These are phyloP conservation scores for Auricularia sp. DNA, from an alignment of 768 basidiomycete species.

Conservation along the genomic window DNA sequence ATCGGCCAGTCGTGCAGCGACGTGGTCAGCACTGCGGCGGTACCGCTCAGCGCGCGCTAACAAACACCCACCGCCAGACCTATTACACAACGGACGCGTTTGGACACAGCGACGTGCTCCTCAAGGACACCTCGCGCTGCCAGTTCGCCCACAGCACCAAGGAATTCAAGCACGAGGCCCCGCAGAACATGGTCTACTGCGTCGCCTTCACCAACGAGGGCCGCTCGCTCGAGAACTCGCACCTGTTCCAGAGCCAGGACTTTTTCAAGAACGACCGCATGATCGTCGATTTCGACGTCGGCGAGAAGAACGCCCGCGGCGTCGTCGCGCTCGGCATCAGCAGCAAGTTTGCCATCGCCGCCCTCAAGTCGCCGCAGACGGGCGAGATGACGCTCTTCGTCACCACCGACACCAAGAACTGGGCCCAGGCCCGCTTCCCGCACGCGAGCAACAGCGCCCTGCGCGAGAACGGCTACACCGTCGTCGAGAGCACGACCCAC, in stretches of 20 bases:
- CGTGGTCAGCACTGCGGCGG: constrained; percentile 39
- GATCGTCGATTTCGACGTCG: constrained; percentile 76
- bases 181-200: constrained; percentile 74
- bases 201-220: constrained; percentile 59
- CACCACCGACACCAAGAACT: constrained; percentile 68
- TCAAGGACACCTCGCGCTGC: constrained; percentile 67
- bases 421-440: constrained; percentile 89
- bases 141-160: constrained; percentile 82
- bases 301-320: constrained; percentile 75
- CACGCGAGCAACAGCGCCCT: constrained; percentile 73
- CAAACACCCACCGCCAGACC: constrained; percentile 40
- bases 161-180: constrained; percentile 72
- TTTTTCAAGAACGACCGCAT: constrained; percentile 59
- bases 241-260: constrained; percentile 76
- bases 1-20: constrained; percentile 60
- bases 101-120: constrained; percentile 46
- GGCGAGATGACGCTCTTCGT: constrained; percentile 84
- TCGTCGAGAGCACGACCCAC: constrained; percentile 88
- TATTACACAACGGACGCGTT: constrained; percentile 86
- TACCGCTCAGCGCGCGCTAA: neutral
- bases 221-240: constrained; percentile 43
- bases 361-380: constrained; percentile 50
- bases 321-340: constrained; percentile 92
- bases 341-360: constrained; percentile 86
- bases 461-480: constrained; percentile 88